Evolutionary conservation across 768 basidiomycete genomes (phyloP).

Genomic region (Kwoniella botswanensis): DNA sequence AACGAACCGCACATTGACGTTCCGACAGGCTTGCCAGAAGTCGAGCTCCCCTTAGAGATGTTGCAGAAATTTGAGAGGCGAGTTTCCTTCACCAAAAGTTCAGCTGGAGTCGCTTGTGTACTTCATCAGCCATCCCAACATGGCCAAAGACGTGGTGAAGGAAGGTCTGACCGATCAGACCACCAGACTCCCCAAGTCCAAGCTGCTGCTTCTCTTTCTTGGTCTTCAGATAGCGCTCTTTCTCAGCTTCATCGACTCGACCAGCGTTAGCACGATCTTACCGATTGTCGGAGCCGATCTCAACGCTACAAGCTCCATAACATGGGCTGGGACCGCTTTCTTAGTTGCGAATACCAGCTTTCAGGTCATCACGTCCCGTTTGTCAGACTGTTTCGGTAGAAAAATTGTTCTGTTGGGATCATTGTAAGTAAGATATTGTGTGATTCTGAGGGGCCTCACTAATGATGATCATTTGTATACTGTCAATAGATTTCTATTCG

Average conservation of each 20-base stretch:
- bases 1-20: not conserved
- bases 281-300: conserved; percentile 48
- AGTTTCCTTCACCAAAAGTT: too few species aligned
- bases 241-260: conserved; percentile 49
- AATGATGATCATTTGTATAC: not conserved
- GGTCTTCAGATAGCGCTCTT: conserved; percentile 48
- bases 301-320: conserved; percentile 39
- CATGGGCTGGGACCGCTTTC: conserved; percentile 53
- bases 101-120: not conserved
- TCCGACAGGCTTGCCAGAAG: not conserved
- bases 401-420: conserved; percentile 45
- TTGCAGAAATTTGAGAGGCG: too few species aligned
- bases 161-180: conserved; percentile 20
- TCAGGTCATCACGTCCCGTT: conserved; percentile 42
- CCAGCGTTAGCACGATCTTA: conserved; percentile 39
- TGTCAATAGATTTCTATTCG: conserved; percentile 28
- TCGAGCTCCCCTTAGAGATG: not conserved
- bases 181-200: conserved; percentile 16
- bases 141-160: not conserved
- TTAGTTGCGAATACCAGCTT: conserved; percentile 50
- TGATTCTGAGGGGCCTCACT: not conserved
- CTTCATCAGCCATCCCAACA: not conserved
- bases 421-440: conserved; percentile 22
- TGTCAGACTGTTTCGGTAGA: conserved; percentile 47
- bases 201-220: conserved; percentile 37